These are phyloP conservation scores for Dryas integrifolia DNA, from an alignment of 331 rosid genomes.

Conservation along the genomic window DNA sequence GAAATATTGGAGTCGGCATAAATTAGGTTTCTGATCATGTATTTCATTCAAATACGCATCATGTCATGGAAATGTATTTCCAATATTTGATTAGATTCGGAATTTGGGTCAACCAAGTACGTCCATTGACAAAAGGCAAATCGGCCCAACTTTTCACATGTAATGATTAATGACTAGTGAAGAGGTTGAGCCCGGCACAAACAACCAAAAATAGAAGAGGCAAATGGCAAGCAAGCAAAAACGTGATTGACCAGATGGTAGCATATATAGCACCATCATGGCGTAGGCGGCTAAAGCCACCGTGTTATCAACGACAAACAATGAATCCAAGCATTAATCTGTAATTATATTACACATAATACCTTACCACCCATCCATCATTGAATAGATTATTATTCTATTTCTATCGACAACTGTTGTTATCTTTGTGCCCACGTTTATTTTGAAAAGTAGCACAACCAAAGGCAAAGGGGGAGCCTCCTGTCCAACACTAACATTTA, in stretches of 20 bases:
- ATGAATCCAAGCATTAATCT: background rate
- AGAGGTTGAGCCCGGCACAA: background rate
- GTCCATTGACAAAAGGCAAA: slow-evolving; percentile 7
- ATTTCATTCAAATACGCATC: background rate
- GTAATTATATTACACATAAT: background rate
- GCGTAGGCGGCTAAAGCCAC: background rate
- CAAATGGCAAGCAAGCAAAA: background rate
- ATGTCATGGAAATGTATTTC: background rate
- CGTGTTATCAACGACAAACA: background rate
- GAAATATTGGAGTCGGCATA: no score
- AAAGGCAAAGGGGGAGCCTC: background rate
- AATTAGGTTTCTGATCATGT: background rate
- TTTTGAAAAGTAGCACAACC: background rate
- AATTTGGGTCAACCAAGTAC: background rate
- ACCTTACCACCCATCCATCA: background rate
- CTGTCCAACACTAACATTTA: background rate
- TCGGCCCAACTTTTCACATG: background rate
- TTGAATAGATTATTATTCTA: background rate
- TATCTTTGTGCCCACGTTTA: background rate
- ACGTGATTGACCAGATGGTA: background rate
- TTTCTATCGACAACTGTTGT: background rate
- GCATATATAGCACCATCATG: background rate
- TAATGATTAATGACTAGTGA: background rate
- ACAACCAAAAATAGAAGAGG: background rate
- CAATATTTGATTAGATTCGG: background rate